Base-by-base conservation (phyloP, 2,329 filamentous ascomycete species). In the Stagonosporopsis tanaceti region DNA sequence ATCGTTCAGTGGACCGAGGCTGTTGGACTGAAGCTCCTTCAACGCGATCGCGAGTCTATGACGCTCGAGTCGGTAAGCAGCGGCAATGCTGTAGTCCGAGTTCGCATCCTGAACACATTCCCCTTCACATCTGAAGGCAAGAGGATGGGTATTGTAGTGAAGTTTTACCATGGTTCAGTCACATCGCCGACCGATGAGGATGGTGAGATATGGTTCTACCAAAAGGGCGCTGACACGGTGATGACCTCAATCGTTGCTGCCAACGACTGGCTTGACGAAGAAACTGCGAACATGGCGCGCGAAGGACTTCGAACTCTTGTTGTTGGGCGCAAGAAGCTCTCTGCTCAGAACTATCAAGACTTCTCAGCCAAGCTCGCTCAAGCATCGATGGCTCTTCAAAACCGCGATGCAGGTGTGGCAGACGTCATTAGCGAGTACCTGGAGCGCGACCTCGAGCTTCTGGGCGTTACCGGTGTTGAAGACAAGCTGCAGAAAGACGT, bases 261-360 rank as follows among this genome's bases (percentile, higher is more conserved):
- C 17, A 99, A 98, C 71, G 95, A 99, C 79, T 99, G 95, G 96
- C 87, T 99, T 0, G 95, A 99, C 66, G 95, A 99, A 76, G 95
- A 99, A 76, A 98, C 95, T 0, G 92, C 92, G n/a, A 99, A 99
- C 75, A 99, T 99, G 96, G 96, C 96, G 6, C 88, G 95, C 45
- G 96, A 99, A 81, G 95, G 95, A 37, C 81, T 99, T 47, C 89
- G 95, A 56, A 99, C 95, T 0, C 83, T 99, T 6, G 95, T 99
- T 6, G 90, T 99, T 25, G 96, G 95, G n/a, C 87, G 96, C 44
- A 97, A 95, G 76, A 89, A 87, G 67, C 82, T 99, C 6, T 94
- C 92, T 0, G 68, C 81, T 6, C 85, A 89, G 65, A 90, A 93
- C 67, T 98, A 97, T 72, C 82, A 87, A 38, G 89, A 93, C 38